Evolutionary conservation across 208 protist genomes (phyloP).

Genomic region (Porcisia deanei): DNA sequence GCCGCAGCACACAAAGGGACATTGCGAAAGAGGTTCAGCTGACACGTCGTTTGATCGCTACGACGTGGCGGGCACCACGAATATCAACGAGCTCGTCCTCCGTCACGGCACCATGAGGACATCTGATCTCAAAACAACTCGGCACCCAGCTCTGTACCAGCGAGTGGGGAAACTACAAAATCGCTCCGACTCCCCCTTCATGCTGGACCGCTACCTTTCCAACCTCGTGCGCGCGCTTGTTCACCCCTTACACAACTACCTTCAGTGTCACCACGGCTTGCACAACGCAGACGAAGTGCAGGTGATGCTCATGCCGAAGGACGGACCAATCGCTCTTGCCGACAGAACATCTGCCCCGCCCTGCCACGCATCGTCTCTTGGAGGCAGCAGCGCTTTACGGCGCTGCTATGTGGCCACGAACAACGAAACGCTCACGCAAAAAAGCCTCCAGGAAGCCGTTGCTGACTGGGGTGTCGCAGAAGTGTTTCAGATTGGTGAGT

Average conservation of each 20-base stretch:
- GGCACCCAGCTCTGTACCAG: slow-evolving; percentile 4
- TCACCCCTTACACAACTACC: slow-evolving; percentile 54
- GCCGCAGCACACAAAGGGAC: slow-evolving; percentile 2
- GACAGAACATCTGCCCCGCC: slow-evolving; percentile 6
- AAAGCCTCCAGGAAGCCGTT: slow-evolving; percentile 25
- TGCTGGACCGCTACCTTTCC: slow-evolving; percentile 39
- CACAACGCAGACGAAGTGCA: slow-evolving; percentile 64
- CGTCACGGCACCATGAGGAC: slow-evolving; percentile 22
- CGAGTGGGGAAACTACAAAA: neutral
- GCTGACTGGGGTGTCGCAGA: slow-evolving; percentile 33
- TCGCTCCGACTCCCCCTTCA: slow-evolving; percentile 10
- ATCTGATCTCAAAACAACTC: slow-evolving; percentile 9
- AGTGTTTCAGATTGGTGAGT: slow-evolving; percentile 42
- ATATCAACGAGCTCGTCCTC: slow-evolving; percentile 42
- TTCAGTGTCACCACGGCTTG: slow-evolving; percentile 41
- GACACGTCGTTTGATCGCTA: slow-evolving; percentile 20
- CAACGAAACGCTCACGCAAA: slow-evolving; percentile 40
- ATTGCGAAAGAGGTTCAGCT: neutral
- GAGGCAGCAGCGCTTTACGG: slow-evolving; percentile 3
- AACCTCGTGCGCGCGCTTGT: slow-evolving; percentile 43
- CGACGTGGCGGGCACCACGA: slow-evolving; percentile 24
- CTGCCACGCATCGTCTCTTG: neutral
- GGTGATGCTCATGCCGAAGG: slow-evolving; percentile 49
- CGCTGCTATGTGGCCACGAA: slow-evolving; percentile 56
- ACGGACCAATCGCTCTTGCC: slow-evolving; percentile 30